Evolutionary conservation across 1,284 basidiomycete genomes (phyloP), one percentile per base, ranked within the genome.

Genomic region (Phlebopus sp.): DNA sequence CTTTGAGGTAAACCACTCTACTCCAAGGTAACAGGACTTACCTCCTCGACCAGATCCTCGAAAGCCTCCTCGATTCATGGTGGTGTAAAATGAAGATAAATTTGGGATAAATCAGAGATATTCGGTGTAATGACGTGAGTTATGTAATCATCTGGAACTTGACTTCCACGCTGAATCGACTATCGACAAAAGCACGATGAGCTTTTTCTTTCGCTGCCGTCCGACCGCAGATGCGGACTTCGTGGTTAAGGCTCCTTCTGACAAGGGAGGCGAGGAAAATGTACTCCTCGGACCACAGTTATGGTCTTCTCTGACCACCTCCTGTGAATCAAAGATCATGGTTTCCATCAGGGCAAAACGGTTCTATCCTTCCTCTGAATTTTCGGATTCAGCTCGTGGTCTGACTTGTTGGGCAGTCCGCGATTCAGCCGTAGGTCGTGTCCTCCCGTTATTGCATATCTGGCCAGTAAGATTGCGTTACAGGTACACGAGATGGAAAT

Each of bases 31-130:
- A 25, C 47, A 5, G 29, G 37, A 42, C 59, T 47, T 48, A 69
- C 75, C 69, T 66, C 73, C 71, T 19, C 77, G 67, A 56, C 68
- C 55, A 52, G 69, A 69, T 39, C 75, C 74, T 68, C 78, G 69
- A 44, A 60, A 50, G 52, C 69, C 60, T 52, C 78, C 76, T 51
- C 80, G 71, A 63, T 60, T 75, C 80, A 81, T 82, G 43, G 41
- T 58, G 19, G 18, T 39, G 9, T 19, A 27, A n/a, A 14, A 29
- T 23, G 41, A 37, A 44, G n/a, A n/a, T n/a, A n/a, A n/a, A n/a
- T n/a, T n/a, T n/a, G n/a, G n/a, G n/a, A n/a, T n/a, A n/a, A n/a
- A n/a, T n/a, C n/a, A n/a, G n/a, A n/a, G n/a, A n/a, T n/a, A n/a
- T n/a, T n/a, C n/a, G n/a, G n/a, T n/a, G n/a, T n/a, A n/a, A n/a